Percentiles rank a stretch among this genome's conserved stretches.
Evolutionary conservation across 768 basidiomycete genomes (phyloP).

Genomic region (Termitomyces sp.): DNA sequence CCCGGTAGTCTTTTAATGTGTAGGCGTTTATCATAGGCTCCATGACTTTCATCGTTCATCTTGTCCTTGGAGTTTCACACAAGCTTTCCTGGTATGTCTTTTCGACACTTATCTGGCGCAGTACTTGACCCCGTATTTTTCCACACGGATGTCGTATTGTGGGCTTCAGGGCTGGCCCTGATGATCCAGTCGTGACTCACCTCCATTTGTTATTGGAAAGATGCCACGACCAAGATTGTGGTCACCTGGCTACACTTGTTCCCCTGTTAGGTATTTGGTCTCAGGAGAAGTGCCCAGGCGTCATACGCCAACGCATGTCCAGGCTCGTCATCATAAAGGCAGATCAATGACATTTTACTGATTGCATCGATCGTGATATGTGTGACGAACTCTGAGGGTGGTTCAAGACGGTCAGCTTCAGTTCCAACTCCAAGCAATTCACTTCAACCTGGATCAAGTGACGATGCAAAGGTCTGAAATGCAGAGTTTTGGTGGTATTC

Average conservation of each 20-base stretch:
- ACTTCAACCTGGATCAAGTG: not conserved
- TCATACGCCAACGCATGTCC: slow-evolving; percentile 10
- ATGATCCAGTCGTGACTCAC: not conserved
- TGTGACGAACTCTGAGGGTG: slow-evolving; percentile 4
- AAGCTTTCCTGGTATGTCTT: not conserved
- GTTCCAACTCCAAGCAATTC: slow-evolving; percentile 1
- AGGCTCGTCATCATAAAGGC: slow-evolving; percentile 4
- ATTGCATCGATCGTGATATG: slow-evolving; percentile 14
- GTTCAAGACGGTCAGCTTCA: not conserved
- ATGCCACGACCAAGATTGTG: not conserved
- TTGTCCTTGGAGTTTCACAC: not conserved
- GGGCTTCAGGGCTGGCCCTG: not conserved
- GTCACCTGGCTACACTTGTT: slow-evolving; percentile 8
- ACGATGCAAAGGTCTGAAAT: not conserved
- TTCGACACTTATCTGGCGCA: not conserved
- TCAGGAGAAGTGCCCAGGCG: slow-evolving; percentile 6
- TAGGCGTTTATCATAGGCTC: not conserved
- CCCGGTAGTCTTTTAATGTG: not conserved
- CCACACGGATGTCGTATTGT: not conserved
- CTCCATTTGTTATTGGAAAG: not conserved
- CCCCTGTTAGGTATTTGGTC: not conserved
- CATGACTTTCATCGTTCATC: not conserved
- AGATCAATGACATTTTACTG: slow-evolving; percentile 7
- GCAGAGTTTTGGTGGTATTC: not conserved
- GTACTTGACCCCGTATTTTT: not conserved